Conservation (phyloP, 2,329 filamentous ascomycete species). For the Epicoccum sorghinum region DNA sequence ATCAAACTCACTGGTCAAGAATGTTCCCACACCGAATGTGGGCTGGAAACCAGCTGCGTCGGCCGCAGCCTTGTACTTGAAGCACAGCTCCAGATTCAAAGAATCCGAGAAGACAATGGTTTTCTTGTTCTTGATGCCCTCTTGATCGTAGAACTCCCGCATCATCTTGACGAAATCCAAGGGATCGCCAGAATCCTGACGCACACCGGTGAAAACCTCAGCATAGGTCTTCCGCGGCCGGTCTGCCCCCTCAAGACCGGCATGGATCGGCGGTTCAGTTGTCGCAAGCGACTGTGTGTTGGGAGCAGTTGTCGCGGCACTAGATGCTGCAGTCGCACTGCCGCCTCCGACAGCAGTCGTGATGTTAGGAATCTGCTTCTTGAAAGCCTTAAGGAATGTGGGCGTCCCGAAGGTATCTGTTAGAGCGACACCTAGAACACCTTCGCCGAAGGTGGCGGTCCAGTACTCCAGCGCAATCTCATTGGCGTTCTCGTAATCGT, state of each 20-base stretch:
- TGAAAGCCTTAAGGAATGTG: constrained; percentile 85
- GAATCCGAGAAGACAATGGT: constrained; percentile 95
- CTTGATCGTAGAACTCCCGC: constrained; percentile 77
- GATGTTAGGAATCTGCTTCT: constrained; percentile 63
- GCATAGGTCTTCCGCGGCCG: constrained; percentile 70
- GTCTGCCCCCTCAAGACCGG: constrained; percentile 47
- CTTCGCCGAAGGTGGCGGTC: constrained; percentile 88
- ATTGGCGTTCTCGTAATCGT: constrained; percentile 83
- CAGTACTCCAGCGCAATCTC: constrained; percentile 85
- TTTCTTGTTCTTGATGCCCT: constrained; percentile 81
- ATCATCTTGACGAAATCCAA: constrained; percentile 78
- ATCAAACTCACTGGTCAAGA: constrained; percentile 72
- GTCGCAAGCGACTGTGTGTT: constrained; percentile 45
- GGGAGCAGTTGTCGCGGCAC: constrained; percentile 50
- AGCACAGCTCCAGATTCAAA: constrained; percentile 85
- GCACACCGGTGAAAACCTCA: constrained; percentile 79
- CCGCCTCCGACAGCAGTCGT: constrained; percentile 51
- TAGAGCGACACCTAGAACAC: constrained; percentile 81
- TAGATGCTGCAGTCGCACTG: constrained; percentile 49
- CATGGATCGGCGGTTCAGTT: constrained; percentile 53
- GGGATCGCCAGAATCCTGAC: constrained; percentile 91
- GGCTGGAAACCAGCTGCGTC: constrained; percentile 82
- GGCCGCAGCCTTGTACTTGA: constrained; percentile 86
- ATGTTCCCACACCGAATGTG: constrained; percentile 93
- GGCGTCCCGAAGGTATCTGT: constrained; percentile 97